These are phyloP conservation scores for Xylogone sp. DNA, from an alignment of 2,329 filamentous ascomycete genomes.

Conservation along the genomic window DNA sequence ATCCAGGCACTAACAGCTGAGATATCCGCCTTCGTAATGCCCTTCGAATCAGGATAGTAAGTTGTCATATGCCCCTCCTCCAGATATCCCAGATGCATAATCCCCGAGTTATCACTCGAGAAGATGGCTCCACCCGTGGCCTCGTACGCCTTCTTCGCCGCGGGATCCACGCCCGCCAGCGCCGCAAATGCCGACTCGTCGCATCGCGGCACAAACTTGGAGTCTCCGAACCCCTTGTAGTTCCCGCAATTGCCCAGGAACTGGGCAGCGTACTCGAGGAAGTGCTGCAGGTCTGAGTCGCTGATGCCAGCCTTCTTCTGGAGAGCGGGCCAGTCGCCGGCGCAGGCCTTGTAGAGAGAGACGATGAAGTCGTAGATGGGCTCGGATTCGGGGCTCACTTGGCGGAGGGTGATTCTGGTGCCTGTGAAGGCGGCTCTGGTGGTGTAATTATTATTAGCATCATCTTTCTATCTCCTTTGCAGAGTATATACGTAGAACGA, in stretches of 20 bases:
- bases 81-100: conserved; percentile 74
- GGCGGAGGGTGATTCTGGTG: conserved; percentile 73
- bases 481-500: no score
- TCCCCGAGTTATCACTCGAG: conserved; percentile 55
- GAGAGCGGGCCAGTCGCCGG: conserved; percentile 68
- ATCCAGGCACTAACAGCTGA: conserved; percentile 68
- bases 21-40: conserved; percentile 73
- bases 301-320: conserved; percentile 61
- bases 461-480: no score
- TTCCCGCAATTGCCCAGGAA: conserved; percentile 78
- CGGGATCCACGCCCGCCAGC: conserved; percentile 55
- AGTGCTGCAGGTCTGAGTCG: conserved; percentile 59
- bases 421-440: conserved; percentile 71
- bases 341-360: conserved; percentile 60
- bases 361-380: conserved; percentile 79
- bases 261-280: conserved; percentile 74
- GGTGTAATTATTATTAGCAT: background rate
- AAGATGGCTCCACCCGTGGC: conserved; percentile 71
- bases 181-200: conserved; percentile 59
- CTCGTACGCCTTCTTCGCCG: conserved; percentile 61
- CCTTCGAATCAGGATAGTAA: conserved; percentile 74
- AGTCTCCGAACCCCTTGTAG: conserved; percentile 84
- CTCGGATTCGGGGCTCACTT: conserved; percentile 79
- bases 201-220: conserved; percentile 76
- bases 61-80: conserved; percentile 75